Evolutionary conservation across 2,329 filamentous ascomycete genomes (phyloP), one percentile per base, ranked within the genome.

Genomic region (Arthrobotrys musiformis): DNA sequence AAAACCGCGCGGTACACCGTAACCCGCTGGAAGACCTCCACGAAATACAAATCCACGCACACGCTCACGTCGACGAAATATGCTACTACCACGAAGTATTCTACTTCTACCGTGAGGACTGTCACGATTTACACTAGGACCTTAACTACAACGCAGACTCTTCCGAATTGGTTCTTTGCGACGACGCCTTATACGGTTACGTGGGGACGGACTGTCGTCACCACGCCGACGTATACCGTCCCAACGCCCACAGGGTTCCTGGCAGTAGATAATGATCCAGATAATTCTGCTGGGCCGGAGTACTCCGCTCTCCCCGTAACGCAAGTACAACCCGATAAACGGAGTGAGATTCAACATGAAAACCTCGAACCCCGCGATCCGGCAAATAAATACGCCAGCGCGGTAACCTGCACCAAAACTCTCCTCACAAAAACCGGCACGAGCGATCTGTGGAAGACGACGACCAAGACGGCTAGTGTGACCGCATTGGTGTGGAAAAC

Each of bases 371-470:
- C 15, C 11, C 50, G 50, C 8, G 44, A 54, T 37, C 67, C 67
- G 0, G 67, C 52, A 42, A 58, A 58, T 26, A 54, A 35, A 44
- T 72, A 56, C 24, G 46, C 42, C 8, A 33, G 15, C 1, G 67
- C 56, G 6, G 30, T 70, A 48, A 63, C 56, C n/a, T 70, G 67
- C 33, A 70, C 67, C 3, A 70, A 70, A 30, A 70, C 67, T 4
- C 62, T 63, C 5, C 13, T 70, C 11, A 70, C 67, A 35, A 70
- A 70, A 33, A 70, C 67, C 8, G 67, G 67, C 9, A 70, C 56
- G 6, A 63, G 11, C 22, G 58, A 56, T 17, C 4, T 70, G 9
- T 70, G 67, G 67, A 63, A 63, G 35, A 70, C 67, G 13, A 70
- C 67, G 9, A 70, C 67, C 5, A 70, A 54, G 22, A 46, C 58